These are phyloP conservation scores for Aspergillus latus DNA, from an alignment of 2,329 filamentous ascomycete species.

Conservation along the genomic window DNA sequence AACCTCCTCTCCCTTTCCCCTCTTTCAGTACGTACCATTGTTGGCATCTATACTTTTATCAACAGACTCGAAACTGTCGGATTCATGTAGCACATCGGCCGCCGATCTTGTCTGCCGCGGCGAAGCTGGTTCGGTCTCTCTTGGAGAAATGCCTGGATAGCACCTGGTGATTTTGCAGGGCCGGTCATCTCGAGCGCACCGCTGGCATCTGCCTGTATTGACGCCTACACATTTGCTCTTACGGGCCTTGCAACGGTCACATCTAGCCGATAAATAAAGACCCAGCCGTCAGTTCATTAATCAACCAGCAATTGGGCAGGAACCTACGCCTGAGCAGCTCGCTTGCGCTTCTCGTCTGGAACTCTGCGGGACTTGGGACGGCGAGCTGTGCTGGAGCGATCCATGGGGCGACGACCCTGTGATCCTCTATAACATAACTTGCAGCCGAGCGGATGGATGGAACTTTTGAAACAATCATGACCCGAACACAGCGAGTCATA, in stretches of 20 bases:
- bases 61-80: background rate
- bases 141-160: background rate
- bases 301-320: background rate
- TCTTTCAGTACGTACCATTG: background rate
- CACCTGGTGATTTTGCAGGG: background rate
- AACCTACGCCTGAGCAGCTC: constrained; percentile 1
- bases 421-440: too few relatives aligned
- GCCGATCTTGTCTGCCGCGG: background rate
- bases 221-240: constrained; percentile 39
- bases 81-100: background rate
- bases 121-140: background rate
- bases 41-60: background rate
- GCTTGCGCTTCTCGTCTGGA: background rate
- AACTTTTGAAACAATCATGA: too few relatives aligned
- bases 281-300: too few relatives aligned
- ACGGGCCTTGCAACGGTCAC: constrained; percentile 36
- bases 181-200: constrained; percentile 9
- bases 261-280: constrained; percentile 17
- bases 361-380: background rate
- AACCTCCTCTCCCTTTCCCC: too few relatives aligned
- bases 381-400: background rate
- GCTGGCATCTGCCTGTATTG: constrained; percentile 28
- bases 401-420: too few relatives aligned
- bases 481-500: too few relatives aligned
- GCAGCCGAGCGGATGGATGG: too few relatives aligned